phyloP scores from a whole-genome alignment of 2,329 filamentous ascomycete genomes.

The Colletotrichum sp. region DNA sequence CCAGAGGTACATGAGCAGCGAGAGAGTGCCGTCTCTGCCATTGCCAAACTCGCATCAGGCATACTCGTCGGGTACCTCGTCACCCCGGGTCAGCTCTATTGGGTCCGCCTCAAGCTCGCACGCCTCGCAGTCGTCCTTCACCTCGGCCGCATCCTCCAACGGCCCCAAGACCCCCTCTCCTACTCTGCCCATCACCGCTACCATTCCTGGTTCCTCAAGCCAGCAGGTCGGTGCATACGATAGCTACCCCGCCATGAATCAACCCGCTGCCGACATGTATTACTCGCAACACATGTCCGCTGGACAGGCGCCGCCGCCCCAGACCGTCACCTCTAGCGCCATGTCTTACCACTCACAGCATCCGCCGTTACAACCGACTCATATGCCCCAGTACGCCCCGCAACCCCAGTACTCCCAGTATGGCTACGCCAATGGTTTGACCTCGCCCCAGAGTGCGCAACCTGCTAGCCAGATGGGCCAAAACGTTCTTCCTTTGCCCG shows the following conservation, averaged over 20 bases:
- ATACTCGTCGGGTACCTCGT: conserved; percentile 74
- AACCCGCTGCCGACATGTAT: conserved; percentile 82
- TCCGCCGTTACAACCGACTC: conserved; percentile 74
- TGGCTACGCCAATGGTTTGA: conserved; percentile 76
- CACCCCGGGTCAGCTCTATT: conserved; percentile 78
- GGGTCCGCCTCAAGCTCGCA: conserved; percentile 62
- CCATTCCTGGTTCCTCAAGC: conserved; percentile 43
- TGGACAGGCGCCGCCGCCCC: conserved; percentile 75
- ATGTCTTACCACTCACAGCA: conserved; percentile 82
- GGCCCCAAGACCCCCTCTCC: conserved; percentile 82
- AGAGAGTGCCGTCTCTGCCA: conserved; percentile 75
- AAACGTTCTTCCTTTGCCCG: conserved; percentile 74
- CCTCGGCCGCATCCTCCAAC: conserved; percentile 60
- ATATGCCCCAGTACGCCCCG: conserved; percentile 67
- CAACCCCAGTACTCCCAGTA: conserved; percentile 71
- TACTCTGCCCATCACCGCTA: conserved; percentile 59
- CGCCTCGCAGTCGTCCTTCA: conserved; percentile 61
- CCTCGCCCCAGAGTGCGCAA: conserved; percentile 75
- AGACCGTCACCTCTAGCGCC: conserved; percentile 75
- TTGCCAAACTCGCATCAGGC: conserved; percentile 73
- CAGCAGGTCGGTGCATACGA: conserved; percentile 46
- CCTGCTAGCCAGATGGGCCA: conserved; percentile 71
- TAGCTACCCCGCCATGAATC: conserved; percentile 75
- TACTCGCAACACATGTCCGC: conserved; percentile 82
- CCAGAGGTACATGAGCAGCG: conserved; percentile 70